Evolutionary conservation across 306 rosid genomes (phyloP), one percentile per base, ranked within the genome.

Genomic region (Cicer bijugum): DNA sequence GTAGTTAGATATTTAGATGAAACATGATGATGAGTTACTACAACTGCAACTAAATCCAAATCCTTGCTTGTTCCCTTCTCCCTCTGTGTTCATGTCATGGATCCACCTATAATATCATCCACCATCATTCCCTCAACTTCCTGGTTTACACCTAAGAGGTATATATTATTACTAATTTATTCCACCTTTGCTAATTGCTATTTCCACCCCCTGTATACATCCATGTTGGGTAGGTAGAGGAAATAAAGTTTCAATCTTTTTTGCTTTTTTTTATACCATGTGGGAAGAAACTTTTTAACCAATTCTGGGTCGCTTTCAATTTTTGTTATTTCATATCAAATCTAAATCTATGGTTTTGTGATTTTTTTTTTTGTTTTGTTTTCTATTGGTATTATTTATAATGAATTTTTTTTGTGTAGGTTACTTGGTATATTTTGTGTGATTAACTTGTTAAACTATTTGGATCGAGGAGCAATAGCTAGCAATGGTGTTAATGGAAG

Each of bases 401-500:
- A 68, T 78, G 68, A 38, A 57, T 52, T 8, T 37, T 12, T 56
- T 67, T 72, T 70, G 73, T 67, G 86, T 78, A 92, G 98, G 98
- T 78, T 93, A 61, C 93, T 93, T 67, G 67, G 72, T 74, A 56
- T 90, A 68, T 93, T 93, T 71, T 92, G 97, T 53, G 71, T 87
- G 76, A 89, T 92, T 62, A 92, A 90, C 87, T 69, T 92, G 84
- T 68, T 92, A 82, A 92, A 89, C 83, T 92, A 89, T 80, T 68
- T 92, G 85, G 98, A 92, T 74, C 91, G 95, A 65, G 98, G 98
- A 82, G 84, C 92, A 69, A 92, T 92, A 71, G 98, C 98, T 50
- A 92, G 98, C 84, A 92, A 90, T 71, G 98, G 98, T 78, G 98
- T 92, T 60, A 92, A 90, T 75, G 98, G 97, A 70, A 87, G 83